These are phyloP conservation scores for Sporothrix phasma DNA, from an alignment of 2,329 filamentous ascomycete species.

Conservation along the genomic window DNA sequence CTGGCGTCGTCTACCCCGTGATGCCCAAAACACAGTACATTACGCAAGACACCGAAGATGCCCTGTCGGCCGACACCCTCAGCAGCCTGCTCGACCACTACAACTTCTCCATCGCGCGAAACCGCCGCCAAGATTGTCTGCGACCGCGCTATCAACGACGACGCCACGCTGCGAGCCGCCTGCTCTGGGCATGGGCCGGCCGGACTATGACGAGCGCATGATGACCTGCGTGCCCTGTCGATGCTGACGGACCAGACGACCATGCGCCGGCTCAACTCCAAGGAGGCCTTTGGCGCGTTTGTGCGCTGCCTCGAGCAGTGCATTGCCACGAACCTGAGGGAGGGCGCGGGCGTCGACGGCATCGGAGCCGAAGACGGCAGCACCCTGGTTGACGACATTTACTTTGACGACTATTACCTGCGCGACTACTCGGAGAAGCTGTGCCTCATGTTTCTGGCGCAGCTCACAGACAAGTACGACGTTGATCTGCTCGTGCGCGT, in stretches of 20 bases:
- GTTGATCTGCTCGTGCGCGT: conserved; percentile 49
- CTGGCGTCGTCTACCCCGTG: conserved; percentile 30
- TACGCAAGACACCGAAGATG: conserved; percentile 65
- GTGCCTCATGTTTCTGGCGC: conserved; percentile 46
- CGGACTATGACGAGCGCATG: conserved; percentile 50
- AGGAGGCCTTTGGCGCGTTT: conserved; percentile 44
- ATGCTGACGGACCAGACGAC: conserved; percentile 42
- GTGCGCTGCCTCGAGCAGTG: conserved; percentile 51
- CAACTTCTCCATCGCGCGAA: conserved; percentile 61
- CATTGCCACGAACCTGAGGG: conserved; percentile 31
- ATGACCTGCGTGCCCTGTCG: conserved; percentile 45
- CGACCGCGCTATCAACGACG: conserved; percentile 50
- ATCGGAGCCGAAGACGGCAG: conserved; percentile 17
- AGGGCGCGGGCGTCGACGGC: background rate
- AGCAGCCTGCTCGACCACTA: conserved; percentile 59
- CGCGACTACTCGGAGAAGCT: conserved; percentile 53
- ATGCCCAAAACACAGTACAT: conserved; percentile 63
- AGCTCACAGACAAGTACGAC: conserved; percentile 51
- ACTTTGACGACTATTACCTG: conserved; percentile 54
- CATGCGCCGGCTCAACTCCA: conserved; percentile 39
- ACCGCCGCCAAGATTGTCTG: conserved; percentile 52
- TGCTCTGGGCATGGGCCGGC: conserved; percentile 49
- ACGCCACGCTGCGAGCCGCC: conserved; percentile 35
- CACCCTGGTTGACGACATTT: conserved; percentile 42
- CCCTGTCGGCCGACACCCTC: conserved; percentile 55